These are phyloP conservation scores for Coemansia guatemalensis DNA, from an alignment of 192 early-diverging fungal species.

Conservation along the genomic window DNA sequence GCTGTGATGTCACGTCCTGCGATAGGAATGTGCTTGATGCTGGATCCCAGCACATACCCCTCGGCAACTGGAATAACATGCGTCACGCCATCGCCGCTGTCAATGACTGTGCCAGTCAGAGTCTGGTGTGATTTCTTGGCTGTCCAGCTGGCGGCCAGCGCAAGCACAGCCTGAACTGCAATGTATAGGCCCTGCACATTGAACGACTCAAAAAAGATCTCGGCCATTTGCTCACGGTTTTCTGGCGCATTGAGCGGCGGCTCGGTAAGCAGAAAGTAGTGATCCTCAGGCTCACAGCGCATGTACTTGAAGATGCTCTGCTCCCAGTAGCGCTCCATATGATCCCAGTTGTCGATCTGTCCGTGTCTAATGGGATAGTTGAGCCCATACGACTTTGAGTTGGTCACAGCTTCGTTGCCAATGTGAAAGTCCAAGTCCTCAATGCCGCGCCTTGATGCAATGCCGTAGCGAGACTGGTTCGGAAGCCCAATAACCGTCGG, in stretches of 20 bases:
- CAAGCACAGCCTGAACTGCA: conserved; percentile 98
- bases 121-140: conserved; percentile 81
- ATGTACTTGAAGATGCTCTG: conserved; percentile 98
- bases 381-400: conserved; percentile 86
- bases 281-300: conserved; percentile 98
- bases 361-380: conserved; percentile 96
- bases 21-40: conserved; percentile 99
- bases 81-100: conserved; percentile 98
- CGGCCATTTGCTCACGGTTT: conserved; percentile 98
- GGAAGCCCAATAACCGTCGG: conserved; percentile 84
- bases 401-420: conserved; percentile 90
- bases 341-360: conserved; percentile 99
- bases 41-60: conserved; percentile 96
- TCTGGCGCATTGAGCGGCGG: conserved; percentile 97
- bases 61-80: conserved; percentile 99
- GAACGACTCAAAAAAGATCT: conserved; percentile 99
- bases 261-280: conserved; percentile 95
- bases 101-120: conserved; percentile 97
- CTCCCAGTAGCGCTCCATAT: conserved; percentile 99
- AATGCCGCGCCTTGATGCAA: conserved; percentile 93
- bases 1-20: conserved; percentile 97
- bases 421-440: conserved; percentile 98
- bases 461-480: conserved; percentile 61
- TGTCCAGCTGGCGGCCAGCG: conserved; percentile 94
- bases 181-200: conserved; percentile 97